These are phyloP conservation scores for Mycena pura DNA, from an alignment of 768 basidiomycete genomes.

Conservation along the genomic window DNA sequence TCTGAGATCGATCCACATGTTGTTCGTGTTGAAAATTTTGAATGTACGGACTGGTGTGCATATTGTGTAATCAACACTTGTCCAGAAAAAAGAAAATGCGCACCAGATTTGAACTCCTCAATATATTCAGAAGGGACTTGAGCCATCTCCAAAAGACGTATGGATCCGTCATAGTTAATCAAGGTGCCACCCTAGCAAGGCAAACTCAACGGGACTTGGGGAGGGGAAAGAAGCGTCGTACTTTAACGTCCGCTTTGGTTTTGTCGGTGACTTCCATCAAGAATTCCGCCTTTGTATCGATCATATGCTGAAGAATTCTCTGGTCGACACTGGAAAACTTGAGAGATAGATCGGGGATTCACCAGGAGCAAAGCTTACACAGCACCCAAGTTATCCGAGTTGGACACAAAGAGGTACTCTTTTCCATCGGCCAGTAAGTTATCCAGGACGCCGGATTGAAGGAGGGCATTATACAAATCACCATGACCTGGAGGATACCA, in stretches of 20 bases:
- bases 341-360: not conserved
- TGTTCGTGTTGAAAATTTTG: conserved; percentile 83
- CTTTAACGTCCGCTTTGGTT: conserved; percentile 84
- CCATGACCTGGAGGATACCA: conserved; percentile 99
- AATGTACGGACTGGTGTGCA: conserved; percentile 43
- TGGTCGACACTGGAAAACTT: conserved; percentile 66
- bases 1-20: conserved; percentile 62
- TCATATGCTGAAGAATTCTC: conserved; percentile 86
- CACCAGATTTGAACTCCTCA: conserved; percentile 79
- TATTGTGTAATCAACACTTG: not conserved
- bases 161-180: conserved; percentile 87
- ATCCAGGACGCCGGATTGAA: conserved; percentile 90
- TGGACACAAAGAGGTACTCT: conserved; percentile 96
- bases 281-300: conserved; percentile 83
- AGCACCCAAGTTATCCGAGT: conserved; percentile 96
- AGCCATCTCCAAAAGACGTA: conserved; percentile 91
- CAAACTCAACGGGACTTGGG: not conserved
- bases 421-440: conserved; percentile 90
- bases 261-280: conserved; percentile 97
- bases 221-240: conserved; percentile 18
- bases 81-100: not conserved
- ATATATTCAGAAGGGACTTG: conserved; percentile 93
- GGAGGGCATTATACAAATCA: conserved; percentile 91
- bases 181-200: conserved; percentile 79
- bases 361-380: conserved; percentile 56